These are phyloP conservation scores for Aspergillus haitiensis DNA, from an alignment of 495 filamentous ascomycete species.

Conservation along the genomic window DNA sequence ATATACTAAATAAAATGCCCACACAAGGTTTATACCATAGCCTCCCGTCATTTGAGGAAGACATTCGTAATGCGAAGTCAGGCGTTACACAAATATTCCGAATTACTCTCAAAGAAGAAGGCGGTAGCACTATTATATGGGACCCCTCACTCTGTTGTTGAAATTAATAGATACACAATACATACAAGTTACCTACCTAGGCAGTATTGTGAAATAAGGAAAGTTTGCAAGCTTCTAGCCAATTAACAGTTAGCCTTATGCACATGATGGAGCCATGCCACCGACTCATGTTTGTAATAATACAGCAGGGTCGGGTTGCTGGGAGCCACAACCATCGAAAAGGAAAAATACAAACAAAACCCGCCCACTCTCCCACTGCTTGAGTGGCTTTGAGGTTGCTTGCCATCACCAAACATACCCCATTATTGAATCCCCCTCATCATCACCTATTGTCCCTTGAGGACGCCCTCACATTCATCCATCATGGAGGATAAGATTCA, in stretches of 20 bases:
- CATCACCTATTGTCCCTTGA: conserved; percentile 19
- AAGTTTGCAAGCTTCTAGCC: not conserved
- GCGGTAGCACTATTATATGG: no score
- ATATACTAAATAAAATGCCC: no score
- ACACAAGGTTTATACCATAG: no score
- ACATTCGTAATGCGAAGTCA: no score
- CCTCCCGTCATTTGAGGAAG: no score
- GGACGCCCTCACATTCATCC: conserved; percentile 26
- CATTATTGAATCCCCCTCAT: not conserved
- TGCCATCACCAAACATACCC: not conserved
- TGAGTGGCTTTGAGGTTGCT: not conserved
- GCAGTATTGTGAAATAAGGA: no score
- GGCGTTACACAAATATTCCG: no score
- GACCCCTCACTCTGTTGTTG: no score
- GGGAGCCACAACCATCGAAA: conserved; percentile 23
- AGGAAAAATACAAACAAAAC: conserved; percentile 36
- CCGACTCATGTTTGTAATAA: not conserved
- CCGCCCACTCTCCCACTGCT: conserved; percentile 4
- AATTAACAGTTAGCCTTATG: not conserved
- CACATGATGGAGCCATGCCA: not conserved
- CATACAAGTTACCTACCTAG: no score
- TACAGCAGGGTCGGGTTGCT: not conserved
- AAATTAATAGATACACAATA: no score
- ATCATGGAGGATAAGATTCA: conserved; percentile 73
- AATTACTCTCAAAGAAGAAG: no score